These are phyloP conservation scores for Deakozyma indianensis DNA, from an alignment of 805 yeast genomes.

Conservation along the genomic window DNA sequence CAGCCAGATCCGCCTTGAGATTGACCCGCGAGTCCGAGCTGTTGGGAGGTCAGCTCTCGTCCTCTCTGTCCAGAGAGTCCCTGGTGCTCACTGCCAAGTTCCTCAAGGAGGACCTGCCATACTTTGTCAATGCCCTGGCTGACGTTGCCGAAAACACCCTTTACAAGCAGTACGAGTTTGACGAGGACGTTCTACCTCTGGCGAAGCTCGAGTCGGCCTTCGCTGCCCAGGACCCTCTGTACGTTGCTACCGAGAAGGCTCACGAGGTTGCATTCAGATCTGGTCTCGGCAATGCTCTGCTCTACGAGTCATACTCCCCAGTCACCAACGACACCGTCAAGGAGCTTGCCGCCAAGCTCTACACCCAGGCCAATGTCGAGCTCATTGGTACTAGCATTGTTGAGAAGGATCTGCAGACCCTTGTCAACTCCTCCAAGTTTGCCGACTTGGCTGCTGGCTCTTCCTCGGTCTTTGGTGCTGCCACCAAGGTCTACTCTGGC, in stretches of 20 bases:
- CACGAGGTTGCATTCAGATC: slow-evolving; percentile 71
- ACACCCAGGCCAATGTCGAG: slow-evolving; percentile 56
- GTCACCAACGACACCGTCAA: slow-evolving; percentile 51
- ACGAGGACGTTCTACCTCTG: slow-evolving; percentile 70
- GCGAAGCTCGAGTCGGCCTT: slow-evolving; percentile 46
- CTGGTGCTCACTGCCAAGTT: slow-evolving; percentile 69
- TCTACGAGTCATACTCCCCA: slow-evolving; percentile 50
- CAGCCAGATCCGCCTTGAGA: slow-evolving; percentile 75
- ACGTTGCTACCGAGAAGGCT: slow-evolving; percentile 60
- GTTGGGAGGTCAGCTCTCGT: slow-evolving; percentile 67
- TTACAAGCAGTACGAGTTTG: slow-evolving; percentile 71
- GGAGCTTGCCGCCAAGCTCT: slow-evolving; percentile 50
- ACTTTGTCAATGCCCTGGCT: slow-evolving; percentile 74
- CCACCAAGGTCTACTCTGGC: slow-evolving; percentile 41
- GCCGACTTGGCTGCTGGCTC: slow-evolving; percentile 49
- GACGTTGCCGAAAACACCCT: slow-evolving; percentile 50
- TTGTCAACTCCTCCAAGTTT: slow-evolving; percentile 46
- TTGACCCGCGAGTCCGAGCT: slow-evolving; percentile 89
- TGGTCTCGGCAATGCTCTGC: slow-evolving; percentile 77
- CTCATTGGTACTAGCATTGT: slow-evolving; percentile 62
- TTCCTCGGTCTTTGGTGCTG: slow-evolving; percentile 27
- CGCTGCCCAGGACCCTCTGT: slow-evolving; percentile 35
- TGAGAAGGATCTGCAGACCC: slow-evolving; percentile 51
- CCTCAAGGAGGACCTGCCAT: slow-evolving; percentile 80
- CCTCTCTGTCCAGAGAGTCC: slow-evolving; percentile 70